phyloP scores from a whole-genome alignment of 345 rosid genomes.

The Acer yangbiense region DNA sequence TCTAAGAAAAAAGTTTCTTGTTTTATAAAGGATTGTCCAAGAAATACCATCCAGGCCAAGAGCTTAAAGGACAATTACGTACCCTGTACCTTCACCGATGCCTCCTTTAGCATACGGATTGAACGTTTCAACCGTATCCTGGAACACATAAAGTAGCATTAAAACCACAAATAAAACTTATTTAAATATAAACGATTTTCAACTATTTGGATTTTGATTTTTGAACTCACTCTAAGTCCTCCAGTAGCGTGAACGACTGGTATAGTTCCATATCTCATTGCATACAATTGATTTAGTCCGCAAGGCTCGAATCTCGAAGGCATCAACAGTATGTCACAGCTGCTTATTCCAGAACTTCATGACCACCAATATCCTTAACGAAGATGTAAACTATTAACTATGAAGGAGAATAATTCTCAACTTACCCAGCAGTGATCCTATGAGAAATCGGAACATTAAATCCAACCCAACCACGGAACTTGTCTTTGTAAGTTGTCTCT shows the following conservation, averaged over 20 bases:
- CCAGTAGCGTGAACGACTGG: conserved; percentile 95
- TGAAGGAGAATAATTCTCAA: conserved; percentile 2
- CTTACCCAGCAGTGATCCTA: conserved; percentile 93
- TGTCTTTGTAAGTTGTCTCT: conserved; percentile 66
- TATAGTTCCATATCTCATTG: conserved; percentile 95
- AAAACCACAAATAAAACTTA: neutral
- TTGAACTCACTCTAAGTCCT: conserved; percentile 81
- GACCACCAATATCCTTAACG: conserved; percentile 1
- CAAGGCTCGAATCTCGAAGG: conserved; percentile 98
- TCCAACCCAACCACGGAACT: conserved; percentile 97
- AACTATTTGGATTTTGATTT: neutral
- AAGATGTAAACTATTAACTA: conserved; percentile 6
- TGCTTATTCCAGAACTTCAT: conserved; percentile 39
- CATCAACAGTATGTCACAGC: conserved; percentile 95
- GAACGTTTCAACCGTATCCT: conserved; percentile 91
- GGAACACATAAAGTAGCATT: conserved; percentile 22
- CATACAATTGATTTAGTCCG: conserved; percentile 91
- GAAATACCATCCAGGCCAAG: conserved; percentile 1
- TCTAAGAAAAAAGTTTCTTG: neutral
- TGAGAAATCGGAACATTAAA: conserved; percentile 92
- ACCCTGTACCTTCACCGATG: conserved; percentile 85
- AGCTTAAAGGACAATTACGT: conserved; percentile 26
- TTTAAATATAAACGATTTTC: neutral
- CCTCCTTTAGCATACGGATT: conserved; percentile 74
- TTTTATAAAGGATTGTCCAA: neutral